Evolutionary conservation across 83 land plant species (phyloP).

Genomic region (Diphasiastrum complanatum): DNA sequence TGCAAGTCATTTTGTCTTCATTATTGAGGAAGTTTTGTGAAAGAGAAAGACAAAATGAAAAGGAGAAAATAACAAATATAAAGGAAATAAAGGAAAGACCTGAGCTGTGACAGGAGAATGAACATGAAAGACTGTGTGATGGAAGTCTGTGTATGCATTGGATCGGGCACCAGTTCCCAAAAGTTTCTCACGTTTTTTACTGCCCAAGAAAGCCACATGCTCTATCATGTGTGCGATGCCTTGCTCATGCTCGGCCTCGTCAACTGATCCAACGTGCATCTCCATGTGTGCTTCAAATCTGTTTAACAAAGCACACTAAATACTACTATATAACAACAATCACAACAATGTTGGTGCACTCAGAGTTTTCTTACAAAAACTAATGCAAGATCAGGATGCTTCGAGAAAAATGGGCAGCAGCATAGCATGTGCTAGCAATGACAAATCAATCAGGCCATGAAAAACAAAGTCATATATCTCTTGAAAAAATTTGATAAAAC

Average conservation of each 20-base stretch:
- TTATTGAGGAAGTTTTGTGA: no score
- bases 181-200: slow-evolving; percentile 97
- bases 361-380: no score
- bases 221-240: slow-evolving; percentile 99
- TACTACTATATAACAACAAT: no score
- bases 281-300: slow-evolving; percentile 99
- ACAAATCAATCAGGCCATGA: neutral
- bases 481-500: neutral
- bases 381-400: no score
- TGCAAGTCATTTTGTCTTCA: no score
- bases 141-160: slow-evolving; percentile 99
- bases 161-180: slow-evolving; percentile 96
- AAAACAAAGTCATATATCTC: neutral
- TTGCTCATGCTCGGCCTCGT: slow-evolving; percentile 95
- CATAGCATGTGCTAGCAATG: neutral
- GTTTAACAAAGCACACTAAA: slow-evolving; percentile 6
- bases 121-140: slow-evolving; percentile 97
- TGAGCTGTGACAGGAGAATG: slow-evolving; percentile 89
- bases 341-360: no score
- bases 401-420: neutral
- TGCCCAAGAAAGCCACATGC: slow-evolving; percentile 97
- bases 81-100: no score
- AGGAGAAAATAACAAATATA: no score
- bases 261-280: slow-evolving; percentile 97
- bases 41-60: no score